A percentile compares a stretch with the other conserved stretches of the same genome.
phyloP scores from a whole-genome alignment of 345 rosid species.

The Laguncularia racemosa region DNA sequence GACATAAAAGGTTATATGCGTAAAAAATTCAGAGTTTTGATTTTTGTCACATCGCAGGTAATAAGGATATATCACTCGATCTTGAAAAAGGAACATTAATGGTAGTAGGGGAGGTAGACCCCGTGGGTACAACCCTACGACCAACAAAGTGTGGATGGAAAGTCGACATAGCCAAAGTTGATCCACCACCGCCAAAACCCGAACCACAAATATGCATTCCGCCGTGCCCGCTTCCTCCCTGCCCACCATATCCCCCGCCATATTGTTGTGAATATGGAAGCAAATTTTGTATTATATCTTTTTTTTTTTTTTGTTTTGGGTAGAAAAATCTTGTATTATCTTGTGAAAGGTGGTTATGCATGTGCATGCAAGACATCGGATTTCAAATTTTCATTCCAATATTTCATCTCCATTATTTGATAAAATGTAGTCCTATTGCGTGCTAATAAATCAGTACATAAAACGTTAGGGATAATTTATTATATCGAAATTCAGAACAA shows the following conservation, averaged over 20 bases:
- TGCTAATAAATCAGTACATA: no score
- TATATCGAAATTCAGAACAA: no score
- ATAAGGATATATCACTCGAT: constrained; percentile 4
- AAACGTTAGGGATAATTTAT: no score
- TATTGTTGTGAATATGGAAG: background rate
- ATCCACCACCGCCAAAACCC: background rate
- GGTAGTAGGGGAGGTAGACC: constrained; percentile 6
- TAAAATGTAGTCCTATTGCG: no score
- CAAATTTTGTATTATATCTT: no score
- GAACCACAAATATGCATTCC: background rate
- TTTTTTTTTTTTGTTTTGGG: no score
- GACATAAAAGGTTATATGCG: no score
- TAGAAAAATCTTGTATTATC: background rate
- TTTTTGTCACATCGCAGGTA: background rate
- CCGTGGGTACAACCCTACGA: background rate
- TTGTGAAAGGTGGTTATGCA: background rate
- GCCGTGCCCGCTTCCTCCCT: background rate
- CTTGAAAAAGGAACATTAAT: constrained; percentile 4
- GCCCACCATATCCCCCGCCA: background rate
- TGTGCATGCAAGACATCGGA: no score
- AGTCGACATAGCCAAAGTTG: background rate
- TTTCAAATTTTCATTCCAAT: no score
- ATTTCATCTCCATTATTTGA: no score
- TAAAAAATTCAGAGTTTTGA: no score
- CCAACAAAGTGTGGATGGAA: constrained; percentile 3